Base-by-base conservation (phyloP, 1,139 yeast genomes). In the Geotrichum aggregatum region DNA sequence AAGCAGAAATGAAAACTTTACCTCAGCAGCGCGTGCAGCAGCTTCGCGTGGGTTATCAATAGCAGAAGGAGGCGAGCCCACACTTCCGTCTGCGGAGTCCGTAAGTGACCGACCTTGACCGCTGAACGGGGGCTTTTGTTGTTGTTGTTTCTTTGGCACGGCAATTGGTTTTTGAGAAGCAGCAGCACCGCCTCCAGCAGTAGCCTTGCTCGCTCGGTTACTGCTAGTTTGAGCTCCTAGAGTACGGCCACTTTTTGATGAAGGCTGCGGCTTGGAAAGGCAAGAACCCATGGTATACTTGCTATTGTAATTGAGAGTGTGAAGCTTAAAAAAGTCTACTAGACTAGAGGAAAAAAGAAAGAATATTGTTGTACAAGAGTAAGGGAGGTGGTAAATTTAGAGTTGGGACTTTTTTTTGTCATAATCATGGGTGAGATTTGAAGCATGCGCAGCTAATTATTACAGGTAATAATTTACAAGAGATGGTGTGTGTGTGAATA, bases 1-100 rank as follows among this genome's bases (percentile, higher is more conserved):
- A 24, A 24, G 7, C 28, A 24, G 10, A 11, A 4, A 28, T 24
- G 16, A 34, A 21, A 22, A 28, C 14, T 36, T 14, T 42, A 51
- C 56, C 52, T 54, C 48, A 16, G 56, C 56, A 14, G 56, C 56
- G 13, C 43, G 30, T 6, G 56, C 56, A 13, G 56, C 56, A n/a
- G 52, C 52, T 31, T 44, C 50, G 7, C 54, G 36, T 7, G 56
- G 50, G 19, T 51, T 47, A 3, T 51, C 43, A 28, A 5, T 24
- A 5, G 28, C 8, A 24, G 38, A 16, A 10, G 47, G 13, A 18
- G 30, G 31, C 21, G 38, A 35, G 4, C 36, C 7, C 6, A 19
- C n/a, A 11, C 16, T 14, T 18, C 34, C 35, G 11, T n/a, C 41
- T 7, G 38, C 19, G 10, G 50, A 18, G n/a, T 44, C 49, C 16